Evolutionary conservation across 2,329 filamentous ascomycete genomes (phyloP).

Genomic region (Lasiodiplodia sp.): DNA sequence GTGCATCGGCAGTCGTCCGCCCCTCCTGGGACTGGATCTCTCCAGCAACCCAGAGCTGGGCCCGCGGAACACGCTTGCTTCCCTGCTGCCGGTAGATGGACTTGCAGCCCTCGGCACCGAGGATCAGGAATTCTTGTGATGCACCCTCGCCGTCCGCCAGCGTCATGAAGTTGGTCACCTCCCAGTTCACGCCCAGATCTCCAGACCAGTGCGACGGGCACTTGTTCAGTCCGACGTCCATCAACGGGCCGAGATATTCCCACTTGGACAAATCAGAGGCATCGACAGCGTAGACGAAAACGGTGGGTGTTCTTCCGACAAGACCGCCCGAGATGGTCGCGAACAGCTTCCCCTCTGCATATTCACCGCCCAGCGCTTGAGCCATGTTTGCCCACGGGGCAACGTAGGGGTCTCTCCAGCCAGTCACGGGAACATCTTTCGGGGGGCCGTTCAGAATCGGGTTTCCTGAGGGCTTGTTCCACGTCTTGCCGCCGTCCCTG

Average conservation of each 20-base stretch:
- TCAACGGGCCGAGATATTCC: constrained; percentile 54
- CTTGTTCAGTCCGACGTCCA: constrained; percentile 50
- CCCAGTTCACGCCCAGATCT: constrained; percentile 61
- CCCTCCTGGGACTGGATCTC: constrained; percentile 32
- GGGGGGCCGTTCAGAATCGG: constrained; percentile 49
- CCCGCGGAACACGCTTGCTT: constrained; percentile 34
- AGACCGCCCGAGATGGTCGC: constrained; percentile 60
- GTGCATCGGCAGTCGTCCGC: neutral
- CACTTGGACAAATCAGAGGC: constrained; percentile 51
- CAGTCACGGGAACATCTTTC: constrained; percentile 45
- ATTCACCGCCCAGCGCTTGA: constrained; percentile 29
- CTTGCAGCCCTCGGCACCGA: constrained; percentile 55
- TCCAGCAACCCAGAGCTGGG: constrained; percentile 56
- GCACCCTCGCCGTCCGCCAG: constrained; percentile 39
- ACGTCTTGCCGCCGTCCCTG: constrained; percentile 47
- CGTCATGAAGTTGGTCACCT: constrained; percentile 57
- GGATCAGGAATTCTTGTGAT: constrained; percentile 51
- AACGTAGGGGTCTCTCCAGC: constrained; percentile 53
- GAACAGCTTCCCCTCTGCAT: constrained; percentile 44
- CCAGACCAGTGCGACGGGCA: constrained; percentile 56
- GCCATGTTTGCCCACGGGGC: constrained; percentile 41
- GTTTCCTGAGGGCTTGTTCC: constrained; percentile 46
- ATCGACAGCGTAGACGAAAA: constrained; percentile 56
- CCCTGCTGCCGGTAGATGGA: constrained; percentile 32
- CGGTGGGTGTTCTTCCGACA: constrained; percentile 50